Percentiles rank a stretch among this genome's conserved stretches.
These are phyloP conservation scores for Macrolepiota albuminosa DNA, from an alignment of 768 basidiomycete species.

Conservation along the genomic window DNA sequence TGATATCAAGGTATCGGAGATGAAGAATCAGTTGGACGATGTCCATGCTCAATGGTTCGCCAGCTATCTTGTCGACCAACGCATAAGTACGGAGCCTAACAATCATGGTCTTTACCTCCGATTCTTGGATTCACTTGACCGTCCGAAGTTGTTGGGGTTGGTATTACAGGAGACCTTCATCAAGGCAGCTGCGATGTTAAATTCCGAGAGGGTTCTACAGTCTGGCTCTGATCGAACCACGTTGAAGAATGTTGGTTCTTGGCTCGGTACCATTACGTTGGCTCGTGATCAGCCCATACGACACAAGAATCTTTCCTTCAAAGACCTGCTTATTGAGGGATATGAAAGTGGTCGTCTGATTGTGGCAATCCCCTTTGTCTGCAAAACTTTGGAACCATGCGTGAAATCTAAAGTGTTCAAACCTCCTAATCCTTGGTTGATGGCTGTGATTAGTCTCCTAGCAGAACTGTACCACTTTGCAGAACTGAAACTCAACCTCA, in stretches of 20 bases:
- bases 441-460: slow-evolving; percentile 89
- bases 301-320: slow-evolving; percentile 92
- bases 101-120: slow-evolving; percentile 94
- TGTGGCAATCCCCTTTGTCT: slow-evolving; percentile 96
- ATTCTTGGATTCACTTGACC: slow-evolving; percentile 81
- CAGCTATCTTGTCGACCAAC: slow-evolving; percentile 94
- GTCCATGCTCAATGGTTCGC: slow-evolving; percentile 93
- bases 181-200: slow-evolving; percentile 82
- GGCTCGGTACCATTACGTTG: slow-evolving; percentile 92
- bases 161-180: slow-evolving; percentile 92
- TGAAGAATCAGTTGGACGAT: slow-evolving; percentile 81
- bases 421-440: slow-evolving; percentile 97
- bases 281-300: slow-evolving; percentile 91
- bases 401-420: slow-evolving; percentile 88
- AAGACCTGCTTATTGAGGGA: slow-evolving; percentile 94
- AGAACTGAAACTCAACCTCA: slow-evolving; percentile 92
- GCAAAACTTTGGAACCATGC: slow-evolving; percentile 92
- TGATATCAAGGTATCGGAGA: slow-evolving; percentile 80
- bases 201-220: slow-evolving; percentile 86
- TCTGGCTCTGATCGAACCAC: slow-evolving; percentile 79
- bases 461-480: slow-evolving; percentile 97
- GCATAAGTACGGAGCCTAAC: slow-evolving; percentile 94
- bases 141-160: slow-evolving; percentile 60
- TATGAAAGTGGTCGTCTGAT: slow-evolving; percentile 88
- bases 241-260: slow-evolving; percentile 91